Evolutionary conservation across 164 flowering plant species (phyloP), one percentile per base, ranked within the genome.

Genomic region (Buxus sempervirens): DNA sequence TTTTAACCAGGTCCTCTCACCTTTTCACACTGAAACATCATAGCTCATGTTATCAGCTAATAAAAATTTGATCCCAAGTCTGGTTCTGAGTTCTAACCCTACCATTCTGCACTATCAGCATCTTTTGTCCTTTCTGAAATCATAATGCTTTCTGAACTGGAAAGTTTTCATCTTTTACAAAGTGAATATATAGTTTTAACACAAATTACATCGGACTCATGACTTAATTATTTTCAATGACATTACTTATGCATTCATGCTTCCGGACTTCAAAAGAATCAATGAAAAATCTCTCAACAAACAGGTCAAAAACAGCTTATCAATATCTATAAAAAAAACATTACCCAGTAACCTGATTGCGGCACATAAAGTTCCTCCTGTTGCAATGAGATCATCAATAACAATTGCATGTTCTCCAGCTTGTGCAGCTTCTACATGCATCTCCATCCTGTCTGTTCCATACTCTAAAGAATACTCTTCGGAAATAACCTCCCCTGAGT

Each of bases 371-470:
- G 93, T 88, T 12, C 93, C 93, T 12, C 93, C 93, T 66, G 93
- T 88, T 53, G 93, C 93, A 73, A 88, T 81, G 64, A 88, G 85
- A 66, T 88, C 93, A 67, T 88, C 93, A 25, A 88, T 75, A 12
- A 88, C 70, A 22, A 88, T 21, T 12, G 85, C 90, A 56, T 84
- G 86, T 22, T 88, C 93, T 38, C 90, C 93, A 28, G 79, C 77
- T 63, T 88, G 63, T 42, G 85, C 90, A 65, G 93, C 93, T 15
- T 90, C 93, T 2, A 88, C 85, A 68, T 88, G 93, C 87, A 88
- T 88, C 79, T 88, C 93, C 57, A 88, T 83, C 54, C 10, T 77
- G 71, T 88, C 93, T 41, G 85, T 85, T 71, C 93, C 93, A 78
- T 88, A 88, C 75, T 88, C 93, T 82, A 88, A 73, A 13, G 85